Percentiles rank a stretch among this genome's conserved stretches.
Evolutionary conservation across 768 basidiomycete genomes (phyloP).

Genomic region (Phanerochaete sordida): DNA sequence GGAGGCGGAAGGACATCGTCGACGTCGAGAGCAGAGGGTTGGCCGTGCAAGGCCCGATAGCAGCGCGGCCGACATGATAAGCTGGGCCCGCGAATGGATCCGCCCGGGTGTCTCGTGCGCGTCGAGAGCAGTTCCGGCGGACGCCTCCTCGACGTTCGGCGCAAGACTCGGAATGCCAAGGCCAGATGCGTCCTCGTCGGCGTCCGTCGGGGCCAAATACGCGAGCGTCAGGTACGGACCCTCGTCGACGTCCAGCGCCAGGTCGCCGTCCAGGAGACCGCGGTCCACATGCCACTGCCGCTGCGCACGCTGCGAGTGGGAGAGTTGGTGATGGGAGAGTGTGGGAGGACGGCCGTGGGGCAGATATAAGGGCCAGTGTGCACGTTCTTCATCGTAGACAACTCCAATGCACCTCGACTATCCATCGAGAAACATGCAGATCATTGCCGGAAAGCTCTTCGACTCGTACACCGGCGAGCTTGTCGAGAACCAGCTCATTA

Average conservation of each 20-base stretch:
- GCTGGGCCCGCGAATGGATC: background rate
- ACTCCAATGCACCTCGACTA: background rate
- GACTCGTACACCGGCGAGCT: conserved; percentile 42
- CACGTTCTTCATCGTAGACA: background rate
- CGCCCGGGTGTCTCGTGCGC: background rate
- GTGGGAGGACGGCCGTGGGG: no score
- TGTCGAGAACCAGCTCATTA: conserved; percentile 43
- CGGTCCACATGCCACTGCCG: background rate
- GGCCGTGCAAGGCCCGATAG: background rate
- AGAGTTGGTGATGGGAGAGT: no score
- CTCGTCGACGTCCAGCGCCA: no score
- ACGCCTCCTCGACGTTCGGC: background rate
- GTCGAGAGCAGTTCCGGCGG: background rate
- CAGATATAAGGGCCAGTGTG: no score
- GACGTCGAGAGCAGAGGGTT: background rate
- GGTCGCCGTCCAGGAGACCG: no score
- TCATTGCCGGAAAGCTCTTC: conserved; percentile 48
- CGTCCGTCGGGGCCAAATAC: background rate
- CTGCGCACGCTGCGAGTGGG: no score
- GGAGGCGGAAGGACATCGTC: background rate
- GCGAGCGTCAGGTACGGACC: background rate
- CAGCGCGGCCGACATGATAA: background rate
- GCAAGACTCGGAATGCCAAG: background rate
- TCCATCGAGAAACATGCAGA: conserved; percentile 11
- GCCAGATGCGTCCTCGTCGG: background rate